phyloP scores from a whole-genome alignment of 768 basidiomycete species.

The Trametes gibbosa region DNA sequence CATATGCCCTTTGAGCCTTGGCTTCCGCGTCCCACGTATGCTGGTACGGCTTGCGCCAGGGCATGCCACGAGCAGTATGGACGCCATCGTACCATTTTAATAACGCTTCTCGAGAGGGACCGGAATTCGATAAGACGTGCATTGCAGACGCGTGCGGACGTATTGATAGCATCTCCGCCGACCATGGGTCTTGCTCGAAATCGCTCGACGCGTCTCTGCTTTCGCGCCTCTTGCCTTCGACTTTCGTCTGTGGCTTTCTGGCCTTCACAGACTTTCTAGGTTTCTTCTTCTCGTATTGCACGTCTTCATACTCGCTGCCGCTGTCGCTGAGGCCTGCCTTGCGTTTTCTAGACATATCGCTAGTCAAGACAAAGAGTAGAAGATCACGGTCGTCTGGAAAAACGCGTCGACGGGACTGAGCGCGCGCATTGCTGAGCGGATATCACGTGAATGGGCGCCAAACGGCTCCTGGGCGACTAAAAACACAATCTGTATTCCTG shows the following conservation, averaged over 20 bases:
- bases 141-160: conserved; percentile 41
- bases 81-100: conserved; percentile 70
- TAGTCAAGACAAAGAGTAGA: background rate
- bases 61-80: conserved; percentile 75
- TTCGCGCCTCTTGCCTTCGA: conserved; percentile 15
- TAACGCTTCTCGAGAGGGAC: conserved; percentile 48
- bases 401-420: background rate
- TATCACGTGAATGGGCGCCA: no score
- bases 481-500: no score
- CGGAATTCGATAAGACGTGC: conserved; percentile 46
- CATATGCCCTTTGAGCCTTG: conserved; percentile 85
- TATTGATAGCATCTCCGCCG: background rate
- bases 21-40: conserved; percentile 49
- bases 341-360: conserved; percentile 30
- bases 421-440: no score
- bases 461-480: no score
- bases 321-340: conserved; percentile 14
- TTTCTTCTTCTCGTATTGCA: conserved; percentile 21
- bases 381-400: background rate
- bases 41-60: conserved; percentile 81
- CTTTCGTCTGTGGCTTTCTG: conserved; percentile 3
- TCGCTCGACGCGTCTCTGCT: conserved; percentile 1
- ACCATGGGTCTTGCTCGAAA: background rate
- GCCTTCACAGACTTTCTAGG: conserved; percentile 1
- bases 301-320: conserved; percentile 17